phyloP scores from a whole-genome alignment of 352 stramenopile species.

The Globisporangium sylvaticum region DNA sequence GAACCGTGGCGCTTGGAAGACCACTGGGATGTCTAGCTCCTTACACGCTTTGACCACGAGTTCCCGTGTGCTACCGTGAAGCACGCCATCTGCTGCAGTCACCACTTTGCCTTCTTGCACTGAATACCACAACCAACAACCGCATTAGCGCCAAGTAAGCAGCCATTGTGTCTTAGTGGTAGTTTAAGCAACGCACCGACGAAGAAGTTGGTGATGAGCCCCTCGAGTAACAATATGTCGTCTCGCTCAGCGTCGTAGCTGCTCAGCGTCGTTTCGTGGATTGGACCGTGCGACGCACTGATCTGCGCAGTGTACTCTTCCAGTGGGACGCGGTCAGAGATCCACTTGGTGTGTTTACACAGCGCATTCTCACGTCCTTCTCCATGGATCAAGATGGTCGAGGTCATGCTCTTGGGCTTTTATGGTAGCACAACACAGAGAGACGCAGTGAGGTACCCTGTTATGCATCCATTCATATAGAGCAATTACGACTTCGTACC shows the following conservation, averaged over 20 bases:
- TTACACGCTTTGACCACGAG: conserved; percentile 58
- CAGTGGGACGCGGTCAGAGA: conserved; percentile 44
- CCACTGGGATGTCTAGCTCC: conserved; percentile 52
- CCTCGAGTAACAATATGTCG: conserved; percentile 56
- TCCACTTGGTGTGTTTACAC: conserved; percentile 77
- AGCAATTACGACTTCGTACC: no score
- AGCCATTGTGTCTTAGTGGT: no score
- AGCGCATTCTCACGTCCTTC: conserved; percentile 31
- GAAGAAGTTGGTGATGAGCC: conserved; percentile 79
- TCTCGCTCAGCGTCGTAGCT: conserved; percentile 2
- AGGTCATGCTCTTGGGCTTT: conserved; percentile 26
- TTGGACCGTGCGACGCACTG: conserved; percentile 15
- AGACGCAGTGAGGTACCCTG: no score
- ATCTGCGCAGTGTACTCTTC: conserved; percentile 32
- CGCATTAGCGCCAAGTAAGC: background rate
- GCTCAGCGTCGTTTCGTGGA: conserved; percentile 66
- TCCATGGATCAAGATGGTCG: conserved; percentile 53
- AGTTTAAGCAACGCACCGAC: conserved; percentile 55
- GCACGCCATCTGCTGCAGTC: conserved; percentile 41
- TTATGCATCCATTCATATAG: no score
- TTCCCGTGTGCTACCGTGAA: conserved; percentile 57
- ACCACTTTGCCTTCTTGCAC: conserved; percentile 43
- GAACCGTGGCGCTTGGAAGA: conserved; percentile 47
- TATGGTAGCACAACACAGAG: no score
- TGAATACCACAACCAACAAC: conserved; percentile 4